Base-by-base conservation (phyloP, 2,329 filamentous ascomycete species). In the Ilyonectria mors-panacis region DNA sequence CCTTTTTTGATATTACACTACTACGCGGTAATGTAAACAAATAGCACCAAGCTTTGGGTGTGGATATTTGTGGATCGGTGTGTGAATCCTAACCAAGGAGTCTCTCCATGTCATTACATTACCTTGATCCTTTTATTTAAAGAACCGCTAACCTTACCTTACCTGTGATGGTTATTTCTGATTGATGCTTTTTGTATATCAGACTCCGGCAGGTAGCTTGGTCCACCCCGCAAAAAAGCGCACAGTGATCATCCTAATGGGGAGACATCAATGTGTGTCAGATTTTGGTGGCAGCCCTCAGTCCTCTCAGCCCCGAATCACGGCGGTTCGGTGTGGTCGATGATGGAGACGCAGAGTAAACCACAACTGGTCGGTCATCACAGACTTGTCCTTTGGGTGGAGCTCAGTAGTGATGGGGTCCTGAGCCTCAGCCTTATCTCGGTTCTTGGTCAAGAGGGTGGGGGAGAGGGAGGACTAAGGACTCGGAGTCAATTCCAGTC, bases 201-300 rank as follows among this genome's bases (percentile, higher is more conserved):
- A 21, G 44, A 19, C 45, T 26, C n/a, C 15, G 45, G 26, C 26
- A 26, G 26, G 21, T 6, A 26, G 15, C 6, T 12, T 9, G 12
- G 13, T 28, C 26, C 19, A 13, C 45, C 8, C 21, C 23, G 26
- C 23, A 21, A 17, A 15, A 28, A 7, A 15, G 9, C 30, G 23
- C 21, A 17, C 23, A 26, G 23, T 15, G 26, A 48, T 7, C 45
- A 28, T 9, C 26, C 26, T 30, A 23, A 17, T 10, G 28, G 30
- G 47, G 23, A 28, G 1, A 30, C 9, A 33, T 51, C 50, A 8
- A 53, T 35, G 50, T 28, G 9, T 21, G 50, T 53, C 50, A 35
- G 50, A 53, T 53, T 53, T 53, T 53, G 50, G 50, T 26, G n/a
- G 50, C 50, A 53, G 15, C 50, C 50, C 28, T 53, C 19, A 53